Base-by-base conservation (phyloP, 208 protist species). In the Leptomonas pyrrhocoris region DNA sequence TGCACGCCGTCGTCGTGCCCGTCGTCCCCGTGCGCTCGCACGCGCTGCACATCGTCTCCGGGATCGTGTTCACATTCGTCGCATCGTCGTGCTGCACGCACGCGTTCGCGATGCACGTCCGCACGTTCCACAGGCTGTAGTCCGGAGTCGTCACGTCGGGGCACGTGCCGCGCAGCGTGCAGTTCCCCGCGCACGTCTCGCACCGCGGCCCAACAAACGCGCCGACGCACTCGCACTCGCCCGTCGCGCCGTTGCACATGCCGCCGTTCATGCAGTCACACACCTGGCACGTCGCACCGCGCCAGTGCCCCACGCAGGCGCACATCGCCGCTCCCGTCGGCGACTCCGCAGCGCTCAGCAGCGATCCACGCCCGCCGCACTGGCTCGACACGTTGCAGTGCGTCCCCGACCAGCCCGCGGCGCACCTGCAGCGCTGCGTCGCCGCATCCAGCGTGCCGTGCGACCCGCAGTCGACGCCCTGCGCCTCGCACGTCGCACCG, bases 231-330 rank as follows among this genome's bases (percentile, higher is more conserved):
- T 49, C 40, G 60, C 83, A 88, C 68, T 55, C 31, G 50, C 79
- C 79, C n/a, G 49, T 78, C 27, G 57, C 48, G 25, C 27, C 27
- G 64, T 71, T 54, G 56, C 83, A 84, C 73, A 81, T 84, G 45
- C 83, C 83, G 40, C 79, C 79, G 68, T 84, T 84, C 51, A 51
- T 30, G 68, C 83, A 88, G 61, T 81, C 83, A 65, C 83, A 88
- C 55, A 84, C 64, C 62, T 84, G 62, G 59, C 79, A 88, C 23
- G 53, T 74, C 31, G 50, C 31, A 38, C 82, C 82, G 40, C 74
- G 71, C 79, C 78, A 88, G 73, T 88, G 74, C 9, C 82, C 82
- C 25, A 57, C 30, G 65, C 82, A 88, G 40, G 34, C 76, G 61
- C 82, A 88, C 72, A 72, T 81, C 25, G 28, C 63, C 49, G 27